Conservation (phyloP, 768 basidiomycete genomes). For the Termitomyces sp. region DNA sequence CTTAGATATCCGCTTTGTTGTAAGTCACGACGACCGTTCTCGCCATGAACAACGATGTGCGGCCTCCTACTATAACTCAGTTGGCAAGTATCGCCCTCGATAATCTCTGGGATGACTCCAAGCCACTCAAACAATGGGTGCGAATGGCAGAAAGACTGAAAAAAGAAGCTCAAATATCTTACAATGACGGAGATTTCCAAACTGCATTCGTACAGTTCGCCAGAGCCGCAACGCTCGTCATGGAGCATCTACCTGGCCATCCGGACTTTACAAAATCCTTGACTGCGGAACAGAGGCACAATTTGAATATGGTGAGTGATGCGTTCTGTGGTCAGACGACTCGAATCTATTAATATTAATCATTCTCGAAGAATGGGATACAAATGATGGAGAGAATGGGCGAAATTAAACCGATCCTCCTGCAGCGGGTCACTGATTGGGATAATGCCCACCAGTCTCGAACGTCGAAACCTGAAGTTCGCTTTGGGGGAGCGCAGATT, state of each 20-base stretch:
- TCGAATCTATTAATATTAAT: neutral
- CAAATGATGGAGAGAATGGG: slow-evolving; percentile 67
- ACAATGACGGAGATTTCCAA: slow-evolving; percentile 56
- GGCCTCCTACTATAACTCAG: slow-evolving; percentile 62
- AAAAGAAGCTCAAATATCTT: slow-evolving; percentile 46
- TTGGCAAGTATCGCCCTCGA: slow-evolving; percentile 60
- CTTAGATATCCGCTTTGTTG: too few species aligned
- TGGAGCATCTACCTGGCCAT: slow-evolving; percentile 76
- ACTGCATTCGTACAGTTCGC: slow-evolving; percentile 71
- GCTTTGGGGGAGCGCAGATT: neutral
- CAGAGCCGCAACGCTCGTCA: slow-evolving; percentile 70
- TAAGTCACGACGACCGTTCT: neutral
- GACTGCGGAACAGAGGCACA: slow-evolving; percentile 55
- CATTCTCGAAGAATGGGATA: slow-evolving; percentile 30
- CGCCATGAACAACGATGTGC: neutral
- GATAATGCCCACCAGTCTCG: neutral
- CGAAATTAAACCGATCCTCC: slow-evolving; percentile 59
- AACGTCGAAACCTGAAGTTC: neutral
- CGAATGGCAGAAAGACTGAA: slow-evolving; percentile 62
- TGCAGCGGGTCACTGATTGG: slow-evolving; percentile 66
- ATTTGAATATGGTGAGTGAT: slow-evolving; percentile 64
- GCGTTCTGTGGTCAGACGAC: neutral
- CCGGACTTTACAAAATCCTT: slow-evolving; percentile 58
- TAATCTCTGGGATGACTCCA: slow-evolving; percentile 52
- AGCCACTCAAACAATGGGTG: slow-evolving; percentile 64